Evolutionary conservation across 179 eudicot species (phyloP), one percentile per base, ranked within the genome.

Genomic region (Beta macrorhiza): DNA sequence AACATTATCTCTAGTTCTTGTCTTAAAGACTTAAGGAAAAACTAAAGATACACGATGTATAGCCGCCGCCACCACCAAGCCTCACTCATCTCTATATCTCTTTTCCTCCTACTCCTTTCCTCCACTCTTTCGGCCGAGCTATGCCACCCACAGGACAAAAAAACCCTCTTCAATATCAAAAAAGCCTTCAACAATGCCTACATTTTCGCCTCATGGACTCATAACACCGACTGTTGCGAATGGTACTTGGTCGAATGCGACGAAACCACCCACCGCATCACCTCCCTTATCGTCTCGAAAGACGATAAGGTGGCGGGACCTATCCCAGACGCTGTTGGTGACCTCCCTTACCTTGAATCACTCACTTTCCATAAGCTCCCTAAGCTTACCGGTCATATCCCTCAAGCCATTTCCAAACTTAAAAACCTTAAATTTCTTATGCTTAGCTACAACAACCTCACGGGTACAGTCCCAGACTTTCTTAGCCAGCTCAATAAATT

Each of bases 241-340:
- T 83, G 94, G 92, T 82, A 84, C 81, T 13, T 42, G 0, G 84
- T 87, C 0, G 72, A 68, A 3, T 92, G 96, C 74, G 89, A 91
- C 65, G 32, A 17, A 14, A 45, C 52, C 32, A 88, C 84, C 74
- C 67, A 86, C 80, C 92, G 93, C 22, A 74, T 92, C 79, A 81
- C 0, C 44, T 56, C 53, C 19, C 84, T 90, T 73, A 0, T 32
- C 79, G 32, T 92, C 78, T 15, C 0, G 1, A n/a, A 22, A 22
- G 51, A 55, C 59, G 79, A 68, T 67, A 56, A 89, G 52, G 64
- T 91, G 62, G 67, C 88, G 51, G 90, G 91, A 72, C 86, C 77
- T 20, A 86, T 91, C 62, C 86, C 94, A 0, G 79, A 72, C 11
- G 82, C 90, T 55, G 85, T 92, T n/a, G 94, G 84, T n/a, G 87